These are phyloP conservation scores for Sphagnum fallax DNA, from an alignment of 228 moss, liverwort and hornwort species.

Conservation along the genomic window DNA sequence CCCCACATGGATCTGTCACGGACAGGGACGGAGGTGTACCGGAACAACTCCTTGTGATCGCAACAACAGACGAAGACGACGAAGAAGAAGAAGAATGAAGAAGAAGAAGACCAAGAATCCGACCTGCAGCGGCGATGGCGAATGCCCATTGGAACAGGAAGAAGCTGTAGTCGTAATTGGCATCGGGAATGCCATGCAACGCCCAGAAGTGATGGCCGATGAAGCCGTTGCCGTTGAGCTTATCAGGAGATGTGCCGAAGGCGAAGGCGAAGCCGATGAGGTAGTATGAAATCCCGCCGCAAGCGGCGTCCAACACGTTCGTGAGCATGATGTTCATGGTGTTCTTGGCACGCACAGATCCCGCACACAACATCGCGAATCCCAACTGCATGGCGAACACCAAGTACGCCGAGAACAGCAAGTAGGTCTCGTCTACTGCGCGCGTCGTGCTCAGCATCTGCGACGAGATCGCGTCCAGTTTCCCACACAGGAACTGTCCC, in stretches of 20 bases:
- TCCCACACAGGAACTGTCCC: constrained; percentile 42
- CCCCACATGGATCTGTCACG: too few species aligned
- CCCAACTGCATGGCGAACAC: constrained; percentile 86
- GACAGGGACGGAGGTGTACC: too few species aligned
- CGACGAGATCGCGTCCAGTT: constrained; percentile 23
- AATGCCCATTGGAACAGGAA: constrained; percentile 86
- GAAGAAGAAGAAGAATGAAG: too few species aligned
- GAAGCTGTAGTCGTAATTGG: constrained; percentile 44
- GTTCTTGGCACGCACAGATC: constrained; percentile 79
- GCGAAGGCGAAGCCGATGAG: constrained; percentile 68
- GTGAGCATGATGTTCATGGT: constrained; percentile 85
- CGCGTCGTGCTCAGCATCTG: constrained; percentile 9
- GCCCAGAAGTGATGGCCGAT: constrained; percentile 67
- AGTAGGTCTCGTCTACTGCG: constrained; percentile 47
- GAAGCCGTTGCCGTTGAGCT: constrained; percentile 35
- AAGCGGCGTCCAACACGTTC: constrained; percentile 62
- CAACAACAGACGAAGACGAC: too few species aligned
- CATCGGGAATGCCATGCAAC: constrained; percentile 26
- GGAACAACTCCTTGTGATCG: too few species aligned
- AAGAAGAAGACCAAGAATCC: too few species aligned
- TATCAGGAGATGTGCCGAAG: constrained; percentile 18
- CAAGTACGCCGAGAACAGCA: constrained; percentile 61
- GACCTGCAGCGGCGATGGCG: constrained; percentile 56
- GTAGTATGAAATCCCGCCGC: constrained; percentile 61
- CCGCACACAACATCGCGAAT: constrained; percentile 81